These are phyloP conservation scores for Calocybe indica DNA, from an alignment of 768 basidiomycete species.

Conservation along the genomic window DNA sequence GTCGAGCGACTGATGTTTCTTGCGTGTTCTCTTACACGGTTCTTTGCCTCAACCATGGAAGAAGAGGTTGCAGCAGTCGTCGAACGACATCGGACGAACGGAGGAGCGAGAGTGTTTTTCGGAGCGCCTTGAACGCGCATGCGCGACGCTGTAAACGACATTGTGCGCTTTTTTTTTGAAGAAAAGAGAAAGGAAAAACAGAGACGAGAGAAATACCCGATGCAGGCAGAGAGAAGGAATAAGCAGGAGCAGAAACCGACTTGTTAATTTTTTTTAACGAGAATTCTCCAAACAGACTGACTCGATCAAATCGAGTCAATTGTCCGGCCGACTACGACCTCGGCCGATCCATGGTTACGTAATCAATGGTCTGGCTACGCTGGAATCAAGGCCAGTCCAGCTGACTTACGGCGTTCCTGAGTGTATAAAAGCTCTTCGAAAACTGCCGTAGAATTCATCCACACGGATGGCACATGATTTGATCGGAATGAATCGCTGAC, in stretches of 20 bases:
- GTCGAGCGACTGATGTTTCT: conserved; percentile 70
- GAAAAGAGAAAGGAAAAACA: conserved; percentile 5
- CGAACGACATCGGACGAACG: conserved; percentile 44
- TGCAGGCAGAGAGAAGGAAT: neutral
- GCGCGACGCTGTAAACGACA: neutral
- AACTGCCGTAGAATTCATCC: no score
- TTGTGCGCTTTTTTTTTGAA: conserved; percentile 21
- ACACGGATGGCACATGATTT: no score
- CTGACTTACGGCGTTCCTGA: no score
- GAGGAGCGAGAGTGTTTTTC: conserved; percentile 14
- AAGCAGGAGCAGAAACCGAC: conserved; percentile 4
- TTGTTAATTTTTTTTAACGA: conserved; percentile 6
- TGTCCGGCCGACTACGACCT: no score
- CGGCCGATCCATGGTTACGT: no score
- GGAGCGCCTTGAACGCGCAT: conserved; percentile 35
- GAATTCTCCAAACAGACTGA: neutral
- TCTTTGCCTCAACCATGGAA: conserved; percentile 69
- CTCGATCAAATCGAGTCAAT: no score
- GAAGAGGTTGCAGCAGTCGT: conserved; percentile 40
- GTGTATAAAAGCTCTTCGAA: no score
- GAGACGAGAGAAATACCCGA: conserved; percentile 1
- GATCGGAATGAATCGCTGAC: no score
- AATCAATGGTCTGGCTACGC: no score
- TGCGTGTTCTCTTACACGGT: conserved; percentile 72
- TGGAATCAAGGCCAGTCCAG: no score